Evolutionary conservation across 345 rosid genomes (phyloP), one percentile per base, ranked within the genome.

Genomic region (Ceriops decandra): DNA sequence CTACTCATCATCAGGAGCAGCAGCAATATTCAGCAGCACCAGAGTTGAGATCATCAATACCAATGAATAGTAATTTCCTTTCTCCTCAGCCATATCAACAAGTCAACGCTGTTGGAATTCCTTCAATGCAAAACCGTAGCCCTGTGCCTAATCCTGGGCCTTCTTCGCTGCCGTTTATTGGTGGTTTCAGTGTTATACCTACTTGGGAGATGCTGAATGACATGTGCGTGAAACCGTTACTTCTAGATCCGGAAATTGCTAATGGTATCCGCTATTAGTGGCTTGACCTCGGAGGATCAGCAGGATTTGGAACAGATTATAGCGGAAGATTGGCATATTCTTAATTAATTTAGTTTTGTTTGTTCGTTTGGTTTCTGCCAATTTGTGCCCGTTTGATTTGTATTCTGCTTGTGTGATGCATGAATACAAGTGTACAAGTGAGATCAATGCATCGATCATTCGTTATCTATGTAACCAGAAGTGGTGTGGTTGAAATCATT

Each of bases 1-100:
- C 2, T 64, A 7, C 36, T 7, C 36, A 33, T 33, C 36, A 6
- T 1, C 36, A 33, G 36, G 64, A 51, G n/a, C 68, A 68, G 16
- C 47, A 61, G 6, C 51, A n/a, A 60, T 66, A 58, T 30, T n/a
- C 65, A n/a, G 21, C 62, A n/a, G n/a, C 70, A 21, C 22, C 62
- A 6, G 15, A 31, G 16, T n/a, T 33, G 26, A 24, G 22, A 26
- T 67, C 51, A 57, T 65, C 49, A 10, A 13, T 28, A 28, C 24
- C 62, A 54, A 47, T 33, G 10, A 52, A 63, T 32, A 0, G 60
- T 27, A 54, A 56, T 15, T 54, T 59, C 61, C 17, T 42, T 42
- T 42, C 13, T 9, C 21, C 6, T 47, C 46, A 32, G 32, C 49
- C 21, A 31, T 52, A 19, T 56, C 65, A 27, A 58, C 28, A 0